A percentile compares a stretch with the other conserved stretches of the same genome.
These are phyloP conservation scores for Boletellus emodensis DNA, from an alignment of 768 basidiomycete genomes.

Conservation along the genomic window DNA sequence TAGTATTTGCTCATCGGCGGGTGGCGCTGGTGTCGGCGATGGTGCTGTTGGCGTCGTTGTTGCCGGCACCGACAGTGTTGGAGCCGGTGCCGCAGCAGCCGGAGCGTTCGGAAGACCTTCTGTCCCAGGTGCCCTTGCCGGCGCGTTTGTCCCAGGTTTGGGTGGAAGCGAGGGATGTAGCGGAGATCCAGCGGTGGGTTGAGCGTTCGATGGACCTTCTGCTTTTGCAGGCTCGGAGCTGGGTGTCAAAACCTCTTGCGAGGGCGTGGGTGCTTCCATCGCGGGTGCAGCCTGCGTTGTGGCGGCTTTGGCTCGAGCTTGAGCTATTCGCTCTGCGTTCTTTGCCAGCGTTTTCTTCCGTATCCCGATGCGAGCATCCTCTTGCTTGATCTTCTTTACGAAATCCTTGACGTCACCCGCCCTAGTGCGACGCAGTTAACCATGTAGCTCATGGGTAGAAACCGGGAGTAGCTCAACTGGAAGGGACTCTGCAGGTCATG, in stretches of 20 bases:
- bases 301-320: conserved; percentile 42
- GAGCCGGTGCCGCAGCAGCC: conserved; percentile 2
- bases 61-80: conserved; percentile 9
- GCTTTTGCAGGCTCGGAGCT: conserved; percentile 18
- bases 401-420: conserved; percentile 74
- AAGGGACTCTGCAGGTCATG: conserved; percentile 61
- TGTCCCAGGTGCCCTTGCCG: conserved; percentile 29
- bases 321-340: conserved; percentile 35
- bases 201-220: conserved; percentile 11
- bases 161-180: conserved; percentile 71
- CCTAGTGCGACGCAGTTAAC: conserved; percentile 32
- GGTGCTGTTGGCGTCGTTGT: conserved; percentile 13
- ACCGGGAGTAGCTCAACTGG: conserved; percentile 45
- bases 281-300: conserved; percentile 17
- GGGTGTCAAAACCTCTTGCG: conserved; percentile 16
- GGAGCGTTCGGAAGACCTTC: conserved; percentile 29
- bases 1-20: conserved; percentile 47
- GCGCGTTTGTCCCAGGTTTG: conserved; percentile 51
- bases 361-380: conserved; percentile 58
- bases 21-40: conserved; percentile 24
- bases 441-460: not conserved
- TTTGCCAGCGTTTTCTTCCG: conserved; percentile 40
- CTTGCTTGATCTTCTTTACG: conserved; percentile 63
- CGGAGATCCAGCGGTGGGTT: conserved; percentile 34
- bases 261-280: conserved; percentile 17